Evolutionary conservation across 2,329 filamentous ascomycete genomes (phyloP).

Genomic region (Bipolaris victoriae): DNA sequence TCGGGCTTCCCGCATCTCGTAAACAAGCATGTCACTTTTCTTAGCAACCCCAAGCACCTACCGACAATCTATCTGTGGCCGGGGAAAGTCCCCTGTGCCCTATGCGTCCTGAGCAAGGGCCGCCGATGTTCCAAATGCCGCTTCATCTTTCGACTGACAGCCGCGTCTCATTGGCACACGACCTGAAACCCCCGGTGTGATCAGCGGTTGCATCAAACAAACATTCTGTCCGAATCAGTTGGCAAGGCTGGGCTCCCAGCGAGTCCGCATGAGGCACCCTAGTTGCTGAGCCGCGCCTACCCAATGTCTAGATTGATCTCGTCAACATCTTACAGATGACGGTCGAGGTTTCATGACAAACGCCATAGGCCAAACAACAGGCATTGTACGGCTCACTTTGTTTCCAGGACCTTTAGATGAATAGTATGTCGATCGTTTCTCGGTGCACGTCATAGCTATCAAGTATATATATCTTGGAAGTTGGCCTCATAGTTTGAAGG

Average conservation of each 20-base stretch:
- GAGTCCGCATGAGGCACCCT: conserved; percentile 7
- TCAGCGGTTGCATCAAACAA: conserved; percentile 11
- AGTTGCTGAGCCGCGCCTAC: conserved; percentile 10
- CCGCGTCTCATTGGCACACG: conserved; percentile 6
- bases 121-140: conserved; percentile 5
- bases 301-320: conserved; percentile 13
- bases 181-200: conserved; percentile 19
- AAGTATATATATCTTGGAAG: conserved; percentile 15
- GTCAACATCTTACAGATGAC: conserved; percentile 12
- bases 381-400: conserved; percentile 3
- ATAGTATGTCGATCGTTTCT: conserved; percentile 14
- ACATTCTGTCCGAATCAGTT: conserved; percentile 4
- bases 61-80: conserved; percentile 17
- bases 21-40: conserved; percentile 7
- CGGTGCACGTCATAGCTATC: conserved; percentile 3
- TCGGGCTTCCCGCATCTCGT: conserved; percentile 3
- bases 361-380: conserved; percentile 20
- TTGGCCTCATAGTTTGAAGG: not conserved
- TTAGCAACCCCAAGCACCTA: conserved; percentile 9
- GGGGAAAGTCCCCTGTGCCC: not conserved
- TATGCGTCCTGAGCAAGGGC: conserved; percentile 2
- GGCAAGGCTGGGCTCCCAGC: conserved; percentile 12
- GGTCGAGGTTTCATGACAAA: conserved; percentile 9
- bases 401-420: conserved; percentile 15
- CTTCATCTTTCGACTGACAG: not conserved